Conservation (phyloP, 106 monocot species). For the Agapanthus africanus region DNA sequence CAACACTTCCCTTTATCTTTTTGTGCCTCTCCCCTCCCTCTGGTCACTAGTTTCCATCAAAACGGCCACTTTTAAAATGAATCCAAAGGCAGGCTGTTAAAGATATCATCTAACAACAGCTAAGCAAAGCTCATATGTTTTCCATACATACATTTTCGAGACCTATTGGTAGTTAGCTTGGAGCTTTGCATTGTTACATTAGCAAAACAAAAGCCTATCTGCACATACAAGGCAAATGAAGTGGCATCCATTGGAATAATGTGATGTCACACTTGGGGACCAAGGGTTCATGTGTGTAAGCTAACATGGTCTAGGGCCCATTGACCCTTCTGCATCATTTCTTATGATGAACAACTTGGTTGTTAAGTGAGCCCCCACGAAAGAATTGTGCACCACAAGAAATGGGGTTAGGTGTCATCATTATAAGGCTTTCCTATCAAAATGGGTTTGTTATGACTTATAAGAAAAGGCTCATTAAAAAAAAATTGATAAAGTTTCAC, state of each 20-base stretch:
- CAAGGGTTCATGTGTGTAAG: slow-evolving; percentile 9
- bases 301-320: neutral
- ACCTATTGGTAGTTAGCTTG: neutral
- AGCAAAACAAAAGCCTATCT: neutral
- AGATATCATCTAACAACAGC: neutral
- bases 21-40: too few species aligned
- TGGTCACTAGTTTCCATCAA: slow-evolving; percentile 2
- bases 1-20: too few species aligned
- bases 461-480: too few species aligned
- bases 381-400: neutral
- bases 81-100: neutral
- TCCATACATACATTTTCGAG: neutral
- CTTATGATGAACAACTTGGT: neutral
- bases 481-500: too few species aligned
- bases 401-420: neutral
- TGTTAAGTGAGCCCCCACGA: neutral
- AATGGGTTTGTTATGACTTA: too few species aligned
- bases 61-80: neutral
- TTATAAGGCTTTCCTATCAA: too few species aligned
- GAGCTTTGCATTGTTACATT: neutral
- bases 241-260: neutral
- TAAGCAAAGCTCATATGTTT: neutral
- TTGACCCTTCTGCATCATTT: neutral
- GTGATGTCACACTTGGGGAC: neutral
- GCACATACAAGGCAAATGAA: neutral